Conservation (phyloP, 352 stramenopile species). For the Phytophthora nicotianae region DNA sequence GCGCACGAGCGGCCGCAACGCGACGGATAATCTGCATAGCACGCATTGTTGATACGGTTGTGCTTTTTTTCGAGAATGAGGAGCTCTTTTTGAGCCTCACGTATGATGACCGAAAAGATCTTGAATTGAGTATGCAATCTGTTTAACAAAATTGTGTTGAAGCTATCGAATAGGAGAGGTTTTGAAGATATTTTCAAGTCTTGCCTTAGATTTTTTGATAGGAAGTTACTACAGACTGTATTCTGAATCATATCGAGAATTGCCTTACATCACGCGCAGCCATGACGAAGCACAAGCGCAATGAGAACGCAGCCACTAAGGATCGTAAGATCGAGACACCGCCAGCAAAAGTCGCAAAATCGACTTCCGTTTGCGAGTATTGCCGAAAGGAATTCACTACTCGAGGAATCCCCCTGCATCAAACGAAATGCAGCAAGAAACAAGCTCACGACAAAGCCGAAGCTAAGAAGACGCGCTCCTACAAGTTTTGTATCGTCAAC, state of each 20-base stretch:
- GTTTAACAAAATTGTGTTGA: conserved; percentile 19
- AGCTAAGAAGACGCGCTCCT: conserved; percentile 14
- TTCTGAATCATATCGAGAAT: not conserved
- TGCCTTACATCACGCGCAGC: not conserved
- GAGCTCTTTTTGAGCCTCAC: conserved; percentile 12
- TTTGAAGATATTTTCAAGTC: not conserved
- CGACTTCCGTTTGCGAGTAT: conserved; percentile 11
- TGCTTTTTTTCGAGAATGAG: conserved; percentile 8
- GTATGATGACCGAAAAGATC: conserved; percentile 4
- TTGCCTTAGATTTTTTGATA: not conserved
- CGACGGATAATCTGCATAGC: conserved; percentile 33
- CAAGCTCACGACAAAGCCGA: not conserved
- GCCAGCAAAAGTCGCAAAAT: not conserved
- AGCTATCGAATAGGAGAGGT: conserved; percentile 4
- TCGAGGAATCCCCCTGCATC: conserved; percentile 19
- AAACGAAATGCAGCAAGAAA: conserved; percentile 21
- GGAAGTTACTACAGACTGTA: too few species aligned
- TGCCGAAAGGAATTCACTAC: conserved; percentile 23
- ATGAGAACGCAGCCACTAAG: not conserved
- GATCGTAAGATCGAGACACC: not conserved
- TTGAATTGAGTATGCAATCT: conserved; percentile 10
- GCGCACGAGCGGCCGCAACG: conserved; percentile 28
- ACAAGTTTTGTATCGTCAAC: conserved; percentile 25
- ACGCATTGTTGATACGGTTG: conserved; percentile 25
- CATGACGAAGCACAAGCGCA: not conserved